phyloP scores from a whole-genome alignment of 2,329 filamentous ascomycete species.

The Fusarium chaquense region DNA sequence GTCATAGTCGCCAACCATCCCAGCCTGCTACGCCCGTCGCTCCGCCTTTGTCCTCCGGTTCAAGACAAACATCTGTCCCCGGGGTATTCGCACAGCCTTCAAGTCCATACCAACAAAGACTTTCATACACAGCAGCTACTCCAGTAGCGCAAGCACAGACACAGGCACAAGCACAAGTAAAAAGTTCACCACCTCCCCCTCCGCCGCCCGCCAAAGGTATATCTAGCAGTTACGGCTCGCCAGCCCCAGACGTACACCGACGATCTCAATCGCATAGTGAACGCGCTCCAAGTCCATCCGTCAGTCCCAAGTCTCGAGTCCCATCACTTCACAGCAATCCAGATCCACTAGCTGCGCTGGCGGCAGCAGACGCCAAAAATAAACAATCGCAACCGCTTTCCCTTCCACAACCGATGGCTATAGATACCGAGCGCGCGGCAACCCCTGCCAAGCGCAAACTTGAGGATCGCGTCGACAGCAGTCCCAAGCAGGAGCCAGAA shows the following conservation, averaged over 20 bases:
- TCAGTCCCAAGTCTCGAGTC: constrained; percentile 81
- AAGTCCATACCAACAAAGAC: constrained; percentile 71
- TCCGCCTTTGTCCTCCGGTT: constrained; percentile 59
- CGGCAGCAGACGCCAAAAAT: constrained; percentile 48
- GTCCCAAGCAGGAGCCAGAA: constrained; percentile 64
- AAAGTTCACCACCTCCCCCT: constrained; percentile 54
- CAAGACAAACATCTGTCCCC: constrained; percentile 58
- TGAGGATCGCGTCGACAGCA: constrained; percentile 55
- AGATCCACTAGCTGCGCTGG: constrained; percentile 48
- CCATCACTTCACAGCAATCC: constrained; percentile 63
- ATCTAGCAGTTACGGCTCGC: constrained; percentile 60
- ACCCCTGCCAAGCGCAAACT: constrained; percentile 58
- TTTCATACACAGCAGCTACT: constrained; percentile 47
- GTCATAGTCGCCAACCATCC: constrained; percentile 62
- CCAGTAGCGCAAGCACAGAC: constrained; percentile 49
- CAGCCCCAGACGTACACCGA: constrained; percentile 57
- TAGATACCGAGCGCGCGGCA: constrained; percentile 50
- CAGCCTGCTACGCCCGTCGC: constrained; percentile 67
- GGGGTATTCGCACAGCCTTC: constrained; percentile 62
- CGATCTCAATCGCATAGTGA: constrained; percentile 69
- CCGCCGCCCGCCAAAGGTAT: constrained; percentile 56
- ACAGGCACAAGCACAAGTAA: constrained; percentile 46
- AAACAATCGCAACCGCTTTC: constrained; percentile 33
- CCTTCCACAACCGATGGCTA: constrained; percentile 46
- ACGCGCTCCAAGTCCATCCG: constrained; percentile 77